Conservation (phyloP, 1,284 basidiomycete species). For the Rhodotorula sp. region DNA sequence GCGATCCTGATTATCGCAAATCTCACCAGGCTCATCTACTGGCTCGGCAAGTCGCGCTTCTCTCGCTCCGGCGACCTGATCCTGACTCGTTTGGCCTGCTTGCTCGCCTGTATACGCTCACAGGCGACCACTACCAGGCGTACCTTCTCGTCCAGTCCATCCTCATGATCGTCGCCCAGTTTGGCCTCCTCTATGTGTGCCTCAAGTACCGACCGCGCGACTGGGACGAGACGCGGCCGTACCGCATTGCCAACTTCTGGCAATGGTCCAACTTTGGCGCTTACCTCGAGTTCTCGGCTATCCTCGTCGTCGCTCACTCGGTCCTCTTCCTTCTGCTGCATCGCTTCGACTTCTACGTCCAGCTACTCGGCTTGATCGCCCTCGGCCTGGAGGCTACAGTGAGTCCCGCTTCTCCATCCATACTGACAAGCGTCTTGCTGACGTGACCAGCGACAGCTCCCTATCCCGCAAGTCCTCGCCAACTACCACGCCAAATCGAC, state of each 20-base stretch:
- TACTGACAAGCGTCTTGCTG: not conserved
- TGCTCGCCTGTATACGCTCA: constrained; percentile 49
- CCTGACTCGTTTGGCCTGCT: constrained; percentile 23
- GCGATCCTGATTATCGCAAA: constrained; percentile 49
- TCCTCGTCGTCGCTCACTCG: constrained; percentile 50
- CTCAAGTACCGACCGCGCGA: constrained; percentile 49
- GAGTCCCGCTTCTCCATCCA: not conserved
- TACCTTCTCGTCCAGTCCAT: constrained; percentile 49
- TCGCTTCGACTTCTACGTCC: constrained; percentile 40
- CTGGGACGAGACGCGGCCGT: not conserved
- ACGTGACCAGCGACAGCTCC: constrained; percentile 44
- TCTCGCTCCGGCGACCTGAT: constrained; percentile 7
- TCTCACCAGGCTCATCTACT: constrained; percentile 47
- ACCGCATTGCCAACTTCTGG: constrained; percentile 50
- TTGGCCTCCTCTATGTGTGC: constrained; percentile 53
- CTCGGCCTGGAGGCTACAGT: constrained; percentile 55
- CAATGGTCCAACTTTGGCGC: constrained; percentile 22
- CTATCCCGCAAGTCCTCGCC: constrained; percentile 55
- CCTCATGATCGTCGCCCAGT: constrained; percentile 49
- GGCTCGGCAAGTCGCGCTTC: constrained; percentile 39
- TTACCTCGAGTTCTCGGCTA: constrained; percentile 55
- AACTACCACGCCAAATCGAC: constrained; percentile 54
- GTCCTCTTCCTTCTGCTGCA: constrained; percentile 45
- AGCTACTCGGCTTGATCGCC: constrained; percentile 53
- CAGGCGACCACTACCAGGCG: constrained; percentile 53